Base-by-base conservation (phyloP, 768 basidiomycete species). In the Flagelloscypha sp. region DNA sequence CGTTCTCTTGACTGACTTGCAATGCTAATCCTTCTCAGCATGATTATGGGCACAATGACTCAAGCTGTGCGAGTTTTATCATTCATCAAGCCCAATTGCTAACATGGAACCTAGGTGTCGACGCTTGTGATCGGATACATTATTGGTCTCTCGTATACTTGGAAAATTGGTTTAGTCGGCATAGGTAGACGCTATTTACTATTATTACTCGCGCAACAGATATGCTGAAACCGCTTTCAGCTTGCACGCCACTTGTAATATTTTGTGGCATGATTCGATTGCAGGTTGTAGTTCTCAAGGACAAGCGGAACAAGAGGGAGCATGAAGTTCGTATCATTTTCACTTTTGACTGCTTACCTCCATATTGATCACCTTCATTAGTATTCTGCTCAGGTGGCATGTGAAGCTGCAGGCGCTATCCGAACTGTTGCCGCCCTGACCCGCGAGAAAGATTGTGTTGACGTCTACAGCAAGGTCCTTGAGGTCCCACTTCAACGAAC, bases 1-100 rank as follows among this genome's bases (percentile, higher is more conserved):
- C 23, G 85, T 97, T 46, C 64, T 94, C 3, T 90, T 95, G 59
- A 74, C 75, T 36, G n/a, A n/a, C n/a, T n/a, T n/a, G n/a, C n/a
- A n/a, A n/a, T n/a, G n/a, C n/a, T n/a, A n/a, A n/a, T n/a, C n/a
- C n/a, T n/a, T n/a, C n/a, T n/a, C n/a, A n/a, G n/a, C 29, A 55
- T 66, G 29, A 75, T 73, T 1, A 52, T 71, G 17, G 74, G 74
- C 31, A 57, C 61, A 41, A n/a, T 55, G 25, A 19, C 47, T 46
- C 8, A 33, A 19, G 3, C 33, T 7, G 15, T 27, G 15, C n/a
- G 20, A 24, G 9, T 20, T 30, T 27, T 38, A 23, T 27, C 6
- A n/a, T 25, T 6, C 4, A 27, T 27, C 25, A 27, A 9, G 25
- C 33, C 27, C 8, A 33, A n/a, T 24, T 33, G 32, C 2, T 18